Conservation (phyloP, 768 basidiomycete genomes). For the Podaxis sp. region DNA sequence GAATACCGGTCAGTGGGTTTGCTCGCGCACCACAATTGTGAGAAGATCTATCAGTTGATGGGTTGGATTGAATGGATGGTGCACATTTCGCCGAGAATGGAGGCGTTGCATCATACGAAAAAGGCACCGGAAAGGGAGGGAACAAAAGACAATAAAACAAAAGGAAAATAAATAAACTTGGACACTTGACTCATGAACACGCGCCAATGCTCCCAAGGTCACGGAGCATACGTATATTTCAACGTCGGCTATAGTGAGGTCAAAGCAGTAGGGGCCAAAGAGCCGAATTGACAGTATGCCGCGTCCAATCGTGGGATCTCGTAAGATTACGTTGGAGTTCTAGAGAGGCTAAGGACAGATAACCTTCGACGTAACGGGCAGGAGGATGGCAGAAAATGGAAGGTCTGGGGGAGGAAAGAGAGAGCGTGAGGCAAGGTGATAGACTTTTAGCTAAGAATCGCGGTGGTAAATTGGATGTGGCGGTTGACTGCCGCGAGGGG, state of each 20-base stretch:
- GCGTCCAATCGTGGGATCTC: neutral
- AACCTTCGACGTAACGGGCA: neutral
- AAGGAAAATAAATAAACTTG: no score
- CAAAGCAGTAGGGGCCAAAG: neutral
- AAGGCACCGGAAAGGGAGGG: neutral
- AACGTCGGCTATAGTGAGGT: neutral
- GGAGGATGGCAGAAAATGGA: neutral
- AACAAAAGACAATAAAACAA: constrained; percentile 4
- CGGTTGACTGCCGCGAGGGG: constrained; percentile 4
- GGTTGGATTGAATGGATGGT: neutral
- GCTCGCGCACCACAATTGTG: constrained; percentile 1
- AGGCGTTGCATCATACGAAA: neutral
- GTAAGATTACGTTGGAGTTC: constrained; percentile 6
- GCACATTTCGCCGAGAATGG: constrained; percentile 5
- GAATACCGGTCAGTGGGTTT: neutral
- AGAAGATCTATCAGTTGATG: constrained; percentile 1
- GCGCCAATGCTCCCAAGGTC: neutral
- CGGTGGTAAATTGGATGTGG: constrained; percentile 8
- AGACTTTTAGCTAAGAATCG: constrained; percentile 10
- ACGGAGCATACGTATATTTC: neutral
- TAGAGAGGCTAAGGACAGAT: neutral
- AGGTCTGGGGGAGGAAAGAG: neutral
- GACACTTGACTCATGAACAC: no score
- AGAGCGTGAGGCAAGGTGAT: constrained; percentile 3
- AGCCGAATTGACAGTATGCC: neutral